phyloP scores from a whole-genome alignment of 164 flowering plant genomes.

The Umbilicus rupestris region DNA sequence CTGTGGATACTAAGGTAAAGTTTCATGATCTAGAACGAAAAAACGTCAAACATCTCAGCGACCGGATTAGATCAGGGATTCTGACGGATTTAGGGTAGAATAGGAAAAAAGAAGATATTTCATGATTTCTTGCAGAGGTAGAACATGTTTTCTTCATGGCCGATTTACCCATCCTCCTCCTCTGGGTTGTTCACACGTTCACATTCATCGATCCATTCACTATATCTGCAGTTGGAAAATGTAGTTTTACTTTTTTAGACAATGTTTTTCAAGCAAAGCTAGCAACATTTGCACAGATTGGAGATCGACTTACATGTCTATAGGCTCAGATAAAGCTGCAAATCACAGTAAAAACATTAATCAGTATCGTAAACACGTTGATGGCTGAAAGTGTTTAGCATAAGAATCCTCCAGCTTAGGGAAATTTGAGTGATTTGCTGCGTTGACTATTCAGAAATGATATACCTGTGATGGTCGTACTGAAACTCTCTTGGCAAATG shows the following conservation, averaged over 20 bases:
- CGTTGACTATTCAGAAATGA: not conserved
- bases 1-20: not conserved
- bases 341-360: conserved; percentile 6
- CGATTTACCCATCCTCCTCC: conserved; percentile 30
- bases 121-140: too few species aligned
- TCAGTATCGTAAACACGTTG: not conserved
- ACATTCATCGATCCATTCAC: conserved; percentile 71
- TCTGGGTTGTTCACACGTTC: conserved; percentile 52
- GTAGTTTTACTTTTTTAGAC: not conserved
- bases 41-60: too few species aligned
- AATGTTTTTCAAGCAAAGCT: not conserved
- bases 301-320: conserved; percentile 48
- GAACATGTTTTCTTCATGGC: not conserved
- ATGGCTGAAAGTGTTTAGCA: not conserved
- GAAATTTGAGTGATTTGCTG: not conserved
- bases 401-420: not conserved
- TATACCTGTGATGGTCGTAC: conserved; percentile 59
- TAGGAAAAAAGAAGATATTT: too few species aligned
- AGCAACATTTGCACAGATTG: not conserved
- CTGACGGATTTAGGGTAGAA: too few species aligned
- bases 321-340: conserved; percentile 66
- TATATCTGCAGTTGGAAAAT: conserved; percentile 32
- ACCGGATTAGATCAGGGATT: too few species aligned
- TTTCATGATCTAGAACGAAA: not conserved
- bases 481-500: conserved; percentile 79